These are phyloP conservation scores for Luvunga scandens DNA, from an alignment of 345 rosid species.

Conservation along the genomic window DNA sequence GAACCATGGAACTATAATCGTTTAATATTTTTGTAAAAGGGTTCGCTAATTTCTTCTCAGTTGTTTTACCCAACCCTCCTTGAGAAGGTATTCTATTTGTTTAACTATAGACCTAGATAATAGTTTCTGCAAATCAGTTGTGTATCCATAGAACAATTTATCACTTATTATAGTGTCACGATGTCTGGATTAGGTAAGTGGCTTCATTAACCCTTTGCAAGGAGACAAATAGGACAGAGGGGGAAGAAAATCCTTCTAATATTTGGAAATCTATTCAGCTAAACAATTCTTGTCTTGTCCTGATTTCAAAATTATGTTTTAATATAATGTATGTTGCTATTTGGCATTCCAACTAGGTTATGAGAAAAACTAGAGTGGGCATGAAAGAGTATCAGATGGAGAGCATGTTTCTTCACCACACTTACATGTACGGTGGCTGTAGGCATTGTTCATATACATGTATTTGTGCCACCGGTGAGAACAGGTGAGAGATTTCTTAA, in stretches of 20 bases:
- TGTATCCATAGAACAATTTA: neutral
- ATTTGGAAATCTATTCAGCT: neutral
- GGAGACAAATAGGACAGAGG: neutral
- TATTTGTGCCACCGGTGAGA: slow-evolving; percentile 94
- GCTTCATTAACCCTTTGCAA: neutral
- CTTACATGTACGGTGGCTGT: slow-evolving; percentile 91
- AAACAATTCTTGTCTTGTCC: neutral
- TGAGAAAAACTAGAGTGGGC: slow-evolving; percentile 59
- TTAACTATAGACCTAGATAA: neutral
- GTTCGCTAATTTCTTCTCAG: neutral
- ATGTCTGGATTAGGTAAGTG: neutral
- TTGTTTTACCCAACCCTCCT: neutral
- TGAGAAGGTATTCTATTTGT: neutral
- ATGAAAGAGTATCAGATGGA: slow-evolving; percentile 95
- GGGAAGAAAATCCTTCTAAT: neutral
- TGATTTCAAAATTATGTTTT: neutral
- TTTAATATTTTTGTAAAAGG: neutral
- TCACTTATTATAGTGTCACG: too few species aligned
- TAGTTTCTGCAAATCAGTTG: neutral
- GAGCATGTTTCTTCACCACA: slow-evolving; percentile 92
- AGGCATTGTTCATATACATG: slow-evolving; percentile 96
- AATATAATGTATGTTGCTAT: neutral
- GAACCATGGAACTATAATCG: neutral
- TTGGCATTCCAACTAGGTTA: slow-evolving; percentile 50
- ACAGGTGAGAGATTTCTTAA: slow-evolving; percentile 44